Percentiles rank a stretch among this genome's conserved stretches.
These are phyloP conservation scores for Leishmania mexicana DNA, from an alignment of 208 protist genomes.

Conservation along the genomic window DNA sequence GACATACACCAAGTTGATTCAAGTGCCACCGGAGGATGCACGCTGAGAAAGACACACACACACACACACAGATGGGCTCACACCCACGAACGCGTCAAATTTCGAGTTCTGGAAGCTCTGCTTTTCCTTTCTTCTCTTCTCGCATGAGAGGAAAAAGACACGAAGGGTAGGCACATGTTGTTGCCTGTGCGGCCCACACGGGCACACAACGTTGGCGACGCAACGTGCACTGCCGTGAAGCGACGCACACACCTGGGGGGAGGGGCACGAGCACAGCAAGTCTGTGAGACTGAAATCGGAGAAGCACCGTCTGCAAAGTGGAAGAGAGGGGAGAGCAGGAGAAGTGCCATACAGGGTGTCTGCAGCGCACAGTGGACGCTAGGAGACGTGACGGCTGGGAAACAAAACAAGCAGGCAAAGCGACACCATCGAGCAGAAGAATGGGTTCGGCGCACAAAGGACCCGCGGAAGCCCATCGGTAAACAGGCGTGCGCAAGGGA, in stretches of 20 bases:
- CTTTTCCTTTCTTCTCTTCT: too few species aligned
- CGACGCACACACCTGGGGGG: background rate
- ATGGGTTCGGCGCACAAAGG: too few species aligned
- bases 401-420: background rate
- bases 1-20: background rate
- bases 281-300: background rate
- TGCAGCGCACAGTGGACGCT: background rate
- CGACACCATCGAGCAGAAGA: background rate
- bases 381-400: background rate
- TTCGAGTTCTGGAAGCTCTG: background rate
- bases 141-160: too few species aligned
- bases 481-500: background rate
- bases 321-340: background rate
- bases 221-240: background rate
- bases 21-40: too few species aligned
- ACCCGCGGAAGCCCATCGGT: background rate
- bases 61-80: too few species aligned
- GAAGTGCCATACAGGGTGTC: background rate
- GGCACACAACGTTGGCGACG: background rate
- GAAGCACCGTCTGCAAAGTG: background rate
- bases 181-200: background rate
- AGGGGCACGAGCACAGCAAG: background rate
- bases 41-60: background rate
- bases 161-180: too few species aligned
- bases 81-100: background rate